A percentile compares a stretch with the other conserved stretches of the same genome.
Conservation (phyloP, 805 yeast species). For the Nakazawaea peltata region DNA sequence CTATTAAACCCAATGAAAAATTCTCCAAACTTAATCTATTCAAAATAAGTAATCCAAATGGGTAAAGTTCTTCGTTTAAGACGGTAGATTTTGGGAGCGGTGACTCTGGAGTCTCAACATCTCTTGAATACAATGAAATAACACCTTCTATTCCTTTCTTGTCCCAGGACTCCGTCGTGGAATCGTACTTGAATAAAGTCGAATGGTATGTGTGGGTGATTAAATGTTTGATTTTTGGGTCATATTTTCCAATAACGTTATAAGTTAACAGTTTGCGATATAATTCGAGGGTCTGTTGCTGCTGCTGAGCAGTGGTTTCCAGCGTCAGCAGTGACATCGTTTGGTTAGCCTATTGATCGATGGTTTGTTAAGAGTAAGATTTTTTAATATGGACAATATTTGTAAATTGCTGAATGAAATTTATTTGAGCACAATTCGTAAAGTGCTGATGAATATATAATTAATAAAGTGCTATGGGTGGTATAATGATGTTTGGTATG, state of each 20-base stretch:
- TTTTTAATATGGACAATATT: too few relatives aligned
- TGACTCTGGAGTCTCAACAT: conserved; percentile 11
- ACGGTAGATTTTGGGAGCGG: conserved; percentile 19
- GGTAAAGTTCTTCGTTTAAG: conserved; percentile 35
- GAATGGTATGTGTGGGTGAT: conserved; percentile 65
- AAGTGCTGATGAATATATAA: too few relatives aligned
- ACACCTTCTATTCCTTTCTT: conserved; percentile 68
- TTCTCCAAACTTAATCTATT: conserved; percentile 64
- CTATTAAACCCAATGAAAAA: conserved; percentile 60
- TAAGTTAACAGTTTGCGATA: conserved; percentile 63
- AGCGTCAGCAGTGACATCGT: too few relatives aligned
- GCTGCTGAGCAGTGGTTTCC: neutral
- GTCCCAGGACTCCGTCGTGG: conserved; percentile 54
- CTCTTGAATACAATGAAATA: conserved; percentile 54
- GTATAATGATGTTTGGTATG: too few relatives aligned
- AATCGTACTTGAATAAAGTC: conserved; percentile 58
- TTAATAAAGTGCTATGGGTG: too few relatives aligned
- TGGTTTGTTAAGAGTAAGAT: too few relatives aligned
- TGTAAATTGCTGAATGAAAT: too few relatives aligned
- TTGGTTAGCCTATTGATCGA: too few relatives aligned
- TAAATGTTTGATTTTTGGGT: conserved; percentile 60
- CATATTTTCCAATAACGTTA: conserved; percentile 73
- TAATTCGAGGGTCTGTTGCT: conserved; percentile 40
- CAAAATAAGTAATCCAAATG: conserved; percentile 62
- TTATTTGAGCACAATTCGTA: too few relatives aligned